A percentile compares a stretch with the other conserved stretches of the same genome.
phyloP scores from a whole-genome alignment of 768 basidiomycete genomes.

The Serendipita sp. region DNA sequence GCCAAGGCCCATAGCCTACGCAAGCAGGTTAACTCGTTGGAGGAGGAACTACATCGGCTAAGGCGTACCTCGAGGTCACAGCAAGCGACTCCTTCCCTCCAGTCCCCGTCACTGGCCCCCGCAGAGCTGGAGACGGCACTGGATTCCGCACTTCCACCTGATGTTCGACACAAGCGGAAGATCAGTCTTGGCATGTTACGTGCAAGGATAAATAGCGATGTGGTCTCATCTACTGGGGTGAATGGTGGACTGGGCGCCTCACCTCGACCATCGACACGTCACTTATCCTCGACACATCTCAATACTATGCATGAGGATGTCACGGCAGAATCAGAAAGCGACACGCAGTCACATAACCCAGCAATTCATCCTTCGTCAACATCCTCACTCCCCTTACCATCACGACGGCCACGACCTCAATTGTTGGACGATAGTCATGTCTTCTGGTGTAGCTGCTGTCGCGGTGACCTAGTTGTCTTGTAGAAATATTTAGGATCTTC shows the following conservation, averaged over 20 bases:
- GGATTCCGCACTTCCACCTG: too few relatives aligned
- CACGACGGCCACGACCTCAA: conserved; percentile 34
- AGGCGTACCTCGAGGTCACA: conserved; percentile 30
- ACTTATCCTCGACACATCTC: background rate
- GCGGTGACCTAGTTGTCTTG: conserved; percentile 65
- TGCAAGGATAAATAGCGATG: conserved; percentile 75
- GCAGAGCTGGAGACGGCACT: conserved; percentile 16
- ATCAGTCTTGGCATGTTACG: conserved; percentile 82
- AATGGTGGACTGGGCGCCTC: conserved; percentile 10
- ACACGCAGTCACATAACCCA: background rate
- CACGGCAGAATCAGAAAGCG: conserved; percentile 37
- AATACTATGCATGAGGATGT: conserved; percentile 17
- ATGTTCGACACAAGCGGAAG: conserved; percentile 49
- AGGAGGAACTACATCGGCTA: conserved; percentile 43
- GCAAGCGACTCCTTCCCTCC: conserved; percentile 36
- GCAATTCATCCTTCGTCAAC: too few relatives aligned
- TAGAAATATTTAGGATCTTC: conserved; percentile 15
- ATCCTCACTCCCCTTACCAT: too few relatives aligned
- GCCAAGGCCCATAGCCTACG: conserved; percentile 47
- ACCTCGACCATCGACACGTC: conserved; percentile 21
- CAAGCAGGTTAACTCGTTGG: conserved; percentile 46
- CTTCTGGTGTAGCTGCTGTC: conserved; percentile 78
- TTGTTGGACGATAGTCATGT: conserved; percentile 80
- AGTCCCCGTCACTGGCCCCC: conserved; percentile 26
- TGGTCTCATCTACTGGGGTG: conserved; percentile 23